Base-by-base conservation (phyloP, 352 stramenopile species). In the Globisporangium emineosum region DNA sequence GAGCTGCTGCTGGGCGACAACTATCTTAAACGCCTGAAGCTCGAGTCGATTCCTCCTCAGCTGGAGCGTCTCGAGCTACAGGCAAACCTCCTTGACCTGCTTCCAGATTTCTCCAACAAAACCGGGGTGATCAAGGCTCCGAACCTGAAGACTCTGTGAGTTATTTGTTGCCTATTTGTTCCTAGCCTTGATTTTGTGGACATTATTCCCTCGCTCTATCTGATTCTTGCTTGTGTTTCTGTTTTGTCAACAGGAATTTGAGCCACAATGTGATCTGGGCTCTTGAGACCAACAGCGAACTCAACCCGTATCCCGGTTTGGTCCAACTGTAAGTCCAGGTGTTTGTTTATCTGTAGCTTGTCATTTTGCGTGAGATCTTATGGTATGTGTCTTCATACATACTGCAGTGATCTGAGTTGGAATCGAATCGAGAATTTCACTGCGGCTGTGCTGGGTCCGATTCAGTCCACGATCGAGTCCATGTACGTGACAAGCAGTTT, bases 181-280 rank as follows among this genome's bases (percentile, higher is more conserved):
- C 17, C 23, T 58, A 32, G 40, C 1, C 12, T 45, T n/a, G 15
- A 19, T 45, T n/a, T 45, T 1, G 8, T 60, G 13, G 37, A 15
- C 0, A 23, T 32, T 5, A 29, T 57, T 23, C 5, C n/a, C 25
- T 55, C 29, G 17, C 37, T 21, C 32, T 33, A 23, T 5, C 30
- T 50, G 15, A 56, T 15, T 40, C 23, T 17, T 30, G 13, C 15
- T 60, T 10, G 60, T 58, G 21, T 21, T n/a, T 42, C 2, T 7
- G 1, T 8, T 42, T 57, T 57, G 13, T 15, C 0, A 50, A 19
- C 49, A 90, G 81, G 15, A 88, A 90, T 33, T 56, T 90, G 69
- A 90, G 81, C 37, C 71, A 71, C 35, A 90, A 90, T 49, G 78
- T 75, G 56, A 59, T 90, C 12, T 90, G 81, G 81, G 76, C 73